A percentile compares a stretch with the other conserved stretches of the same genome.
phyloP scores from a whole-genome alignment of 2,329 filamentous ascomycete species.

The Teratosphaeria gauchensis region DNA sequence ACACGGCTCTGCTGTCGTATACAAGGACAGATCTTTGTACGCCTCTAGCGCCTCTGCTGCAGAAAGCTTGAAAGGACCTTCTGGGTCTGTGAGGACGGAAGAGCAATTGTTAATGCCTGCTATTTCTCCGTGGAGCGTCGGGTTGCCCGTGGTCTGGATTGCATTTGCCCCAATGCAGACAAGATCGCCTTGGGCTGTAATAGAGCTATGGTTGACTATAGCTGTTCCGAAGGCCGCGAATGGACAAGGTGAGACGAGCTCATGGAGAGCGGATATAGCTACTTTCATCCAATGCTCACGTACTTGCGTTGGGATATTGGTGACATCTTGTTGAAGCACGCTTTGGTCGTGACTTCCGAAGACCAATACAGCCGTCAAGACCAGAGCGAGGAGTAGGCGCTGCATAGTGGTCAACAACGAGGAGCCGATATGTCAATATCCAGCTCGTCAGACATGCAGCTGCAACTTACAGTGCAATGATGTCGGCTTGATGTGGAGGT shows the following conservation, averaged over 20 bases:
- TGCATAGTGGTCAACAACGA: not conserved
- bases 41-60: conserved; percentile 34
- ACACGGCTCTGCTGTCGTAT: conserved; percentile 50
- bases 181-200: conserved; percentile 31
- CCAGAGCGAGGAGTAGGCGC: not conserved
- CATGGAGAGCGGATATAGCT: conserved; percentile 38
- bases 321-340: not conserved
- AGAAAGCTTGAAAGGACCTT: conserved; percentile 36
- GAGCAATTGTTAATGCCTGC: conserved; percentile 47
- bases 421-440: not conserved
- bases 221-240: conserved; percentile 45
- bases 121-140: conserved; percentile 48
- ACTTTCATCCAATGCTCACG: conserved; percentile 41
- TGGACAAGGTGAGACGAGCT: conserved; percentile 39
- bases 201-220: conserved; percentile 46
- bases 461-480: not conserved
- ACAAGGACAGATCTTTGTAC: conserved; percentile 40
- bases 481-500: not conserved
- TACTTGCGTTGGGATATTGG: not conserved
- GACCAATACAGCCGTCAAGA: not conserved
- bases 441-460: not conserved
- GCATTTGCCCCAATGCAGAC: conserved; percentile 45
- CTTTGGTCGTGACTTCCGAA: not conserved
- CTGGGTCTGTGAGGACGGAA: conserved; percentile 36
- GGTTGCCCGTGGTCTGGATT: conserved; percentile 38